Base-by-base conservation (phyloP, 2,329 filamentous ascomycete species). In the Cladosporium sphaerospermum region DNA sequence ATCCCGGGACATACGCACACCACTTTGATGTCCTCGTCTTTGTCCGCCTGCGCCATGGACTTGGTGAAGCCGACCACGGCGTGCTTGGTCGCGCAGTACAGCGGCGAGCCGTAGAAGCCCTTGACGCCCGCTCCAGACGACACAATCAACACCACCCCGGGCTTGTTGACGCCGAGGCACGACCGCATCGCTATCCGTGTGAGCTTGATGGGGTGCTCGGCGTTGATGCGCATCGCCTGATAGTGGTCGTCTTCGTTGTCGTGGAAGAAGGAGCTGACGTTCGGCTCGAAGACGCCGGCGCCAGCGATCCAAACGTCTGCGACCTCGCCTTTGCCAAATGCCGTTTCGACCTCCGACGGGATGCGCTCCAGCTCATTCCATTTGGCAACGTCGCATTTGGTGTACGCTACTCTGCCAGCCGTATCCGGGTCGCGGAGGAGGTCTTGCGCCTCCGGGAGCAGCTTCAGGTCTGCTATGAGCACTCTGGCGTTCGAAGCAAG, bases 261-360 rank as follows among this genome's bases (percentile, higher is more conserved):
- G 41, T 67, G 56, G 64, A 68, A 68, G 60, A 71, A 72, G 44
- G 66, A 68, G 11, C 47, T 54, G 55, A 59, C 60, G 57, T 66
- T 62, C 4, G 68, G 68, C 52, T 72, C 71, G 54, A 72, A 72
- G n/a, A 71, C 58, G 16, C 68, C 71, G 3, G 70, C 70, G 31
- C 64, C 65, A 7, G 70, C 61, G 16, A 69, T 58, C 56, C 68
- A 72, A 18, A 72, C 60, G 56, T 72, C 69, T 9, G 71, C 68
- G 7, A 69, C 61, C 5, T 69, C 64, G 6, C 64, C 61, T 28
- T 40, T 9, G 14, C 62, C 57, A 62, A 70, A 56, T 55, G 53
- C 52, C 57, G 48, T 53, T 53, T 50, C 7, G 61, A 64, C 31
- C 56, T 56, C 19, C 41, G 56, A 42, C 58, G 61, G 57, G 3